A percentile compares a stretch with the other conserved stretches of the same genome.
Conservation (phyloP, 768 basidiomycete genomes). For the Auriculariales sp. region DNA sequence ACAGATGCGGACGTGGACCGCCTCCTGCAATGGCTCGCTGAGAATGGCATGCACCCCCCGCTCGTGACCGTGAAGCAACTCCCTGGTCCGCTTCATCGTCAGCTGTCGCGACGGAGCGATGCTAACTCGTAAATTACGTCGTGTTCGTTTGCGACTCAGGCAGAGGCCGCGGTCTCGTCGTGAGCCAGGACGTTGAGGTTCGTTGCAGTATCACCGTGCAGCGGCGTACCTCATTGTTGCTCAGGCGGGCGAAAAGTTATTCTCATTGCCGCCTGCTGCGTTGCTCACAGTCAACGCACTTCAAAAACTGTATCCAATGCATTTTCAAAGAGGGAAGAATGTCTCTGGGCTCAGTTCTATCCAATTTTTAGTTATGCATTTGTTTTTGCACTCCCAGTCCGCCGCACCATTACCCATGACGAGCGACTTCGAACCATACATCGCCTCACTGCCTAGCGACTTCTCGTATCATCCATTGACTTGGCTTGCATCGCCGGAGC, state of each 20-base stretch:
- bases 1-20: neutral
- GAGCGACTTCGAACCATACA: conserved; percentile 58
- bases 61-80: conserved; percentile 36
- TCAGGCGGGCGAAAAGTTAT: no score
- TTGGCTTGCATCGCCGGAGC: conserved; percentile 34
- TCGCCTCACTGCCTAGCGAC: conserved; percentile 56
- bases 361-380: conserved; percentile 71
- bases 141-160: conserved; percentile 20
- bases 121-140: neutral
- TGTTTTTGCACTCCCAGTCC: conserved; percentile 47
- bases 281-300: conserved; percentile 67
- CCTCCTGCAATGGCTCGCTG: conserved; percentile 40
- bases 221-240: conserved; percentile 27
- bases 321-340: conserved; percentile 1
- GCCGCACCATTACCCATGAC: no score
- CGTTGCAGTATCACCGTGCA: conserved; percentile 8
- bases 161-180: conserved; percentile 59
- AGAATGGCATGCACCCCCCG: conserved; percentile 33
- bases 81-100: conserved; percentile 19
- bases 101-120: conserved; percentile 19
- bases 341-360: conserved; percentile 34
- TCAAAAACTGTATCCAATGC: conserved; percentile 35
- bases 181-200: conserved; percentile 28
- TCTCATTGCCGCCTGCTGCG: conserved; percentile 54
- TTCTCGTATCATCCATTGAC: conserved; percentile 76